Evolutionary conservation across 2,329 filamentous ascomycete species (phyloP), one percentile per base, ranked within the genome.

Genomic region (Aspergillus sp.): DNA sequence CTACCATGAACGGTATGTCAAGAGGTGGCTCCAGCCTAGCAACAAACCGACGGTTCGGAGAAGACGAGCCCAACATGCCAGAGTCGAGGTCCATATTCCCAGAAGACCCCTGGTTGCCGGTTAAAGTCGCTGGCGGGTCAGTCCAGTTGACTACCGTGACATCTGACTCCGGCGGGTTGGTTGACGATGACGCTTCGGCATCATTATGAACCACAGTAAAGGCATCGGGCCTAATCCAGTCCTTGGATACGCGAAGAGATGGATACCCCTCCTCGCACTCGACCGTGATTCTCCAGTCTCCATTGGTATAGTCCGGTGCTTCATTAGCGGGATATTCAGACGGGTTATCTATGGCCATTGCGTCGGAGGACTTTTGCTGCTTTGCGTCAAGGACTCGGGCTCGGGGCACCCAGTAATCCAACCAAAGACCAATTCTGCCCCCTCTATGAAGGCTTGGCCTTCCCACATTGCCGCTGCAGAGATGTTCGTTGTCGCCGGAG

Each of bases 211-310:
- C 64, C 12, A 58, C 54, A 17, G 69, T 71, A 22, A 79, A 68
- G 8, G 71, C 64, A 13, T 76, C 70, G 3, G 65, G 62, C 15
- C 68, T 70, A 13, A 79, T 65, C 77, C 77, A 80, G 20, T 77
- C 69, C 61, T 77, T 77, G 6, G 75, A 77, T 19, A 78, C 70
- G 15, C 75, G 71, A 37, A 79, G 70, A 7, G 76, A 75, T 2
- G 77, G 77, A 54, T 75, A 75, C 3, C 77, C 77, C 53, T 75
- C 70, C 67, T 79, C 77, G 57, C 77, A 79, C 58, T 78, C 76
- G 34, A 80, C 69, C 55, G 69, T 71, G 8, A 73, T 68, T 33
- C 67, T 70, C 72, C 75, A 78, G 37, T 70, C 59, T 34, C 67
- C 65, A 9, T 61, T 54, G 51, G 67, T 64, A 12, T 67, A 59